Evolutionary conservation across 192 early-diverging fungal genomes (phyloP).

Genomic region (Coemansia umbellata): DNA sequence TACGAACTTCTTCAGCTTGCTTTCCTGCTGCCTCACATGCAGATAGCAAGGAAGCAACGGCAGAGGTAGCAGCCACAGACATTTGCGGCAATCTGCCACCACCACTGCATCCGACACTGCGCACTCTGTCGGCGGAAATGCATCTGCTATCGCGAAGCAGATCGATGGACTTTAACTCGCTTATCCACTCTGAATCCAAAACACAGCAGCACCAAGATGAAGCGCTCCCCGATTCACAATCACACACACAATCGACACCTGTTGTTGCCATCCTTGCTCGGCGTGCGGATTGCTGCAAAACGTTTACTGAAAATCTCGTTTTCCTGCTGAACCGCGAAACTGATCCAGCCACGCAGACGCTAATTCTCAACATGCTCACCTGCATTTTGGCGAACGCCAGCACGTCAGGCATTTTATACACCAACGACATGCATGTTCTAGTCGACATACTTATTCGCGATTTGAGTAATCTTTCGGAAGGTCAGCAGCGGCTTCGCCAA

Average conservation of each 20-base stretch:
- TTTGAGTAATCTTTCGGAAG: conserved; percentile 67
- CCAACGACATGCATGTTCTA: conserved; percentile 86
- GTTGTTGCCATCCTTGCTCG: conserved; percentile 36
- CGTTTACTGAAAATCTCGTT: conserved; percentile 83
- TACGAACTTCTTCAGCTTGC: conserved; percentile 1
- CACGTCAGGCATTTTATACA: conserved; percentile 77
- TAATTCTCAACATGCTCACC: conserved; percentile 69
- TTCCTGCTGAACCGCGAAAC: conserved; percentile 90
- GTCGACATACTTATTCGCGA: conserved; percentile 86
- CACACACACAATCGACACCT: conserved; percentile 7
- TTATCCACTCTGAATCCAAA: neutral
- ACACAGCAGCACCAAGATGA: neutral
- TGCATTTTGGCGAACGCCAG: conserved; percentile 61
- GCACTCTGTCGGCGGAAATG: conserved; percentile 7
- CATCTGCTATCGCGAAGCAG: conserved; percentile 29
- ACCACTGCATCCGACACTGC: neutral
- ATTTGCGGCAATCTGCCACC: neutral
- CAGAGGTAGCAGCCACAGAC: neutral
- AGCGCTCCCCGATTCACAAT: neutral
- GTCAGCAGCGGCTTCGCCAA: conserved; percentile 59
- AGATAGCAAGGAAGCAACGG: neutral
- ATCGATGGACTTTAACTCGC: conserved; percentile 37
- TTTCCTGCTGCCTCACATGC: neutral
- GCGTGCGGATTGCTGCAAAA: conserved; percentile 57
- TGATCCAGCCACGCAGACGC: conserved; percentile 42